Base-by-base conservation (phyloP, 2,329 filamentous ascomycete genomes). In the Colletotrichum liaoningense region DNA sequence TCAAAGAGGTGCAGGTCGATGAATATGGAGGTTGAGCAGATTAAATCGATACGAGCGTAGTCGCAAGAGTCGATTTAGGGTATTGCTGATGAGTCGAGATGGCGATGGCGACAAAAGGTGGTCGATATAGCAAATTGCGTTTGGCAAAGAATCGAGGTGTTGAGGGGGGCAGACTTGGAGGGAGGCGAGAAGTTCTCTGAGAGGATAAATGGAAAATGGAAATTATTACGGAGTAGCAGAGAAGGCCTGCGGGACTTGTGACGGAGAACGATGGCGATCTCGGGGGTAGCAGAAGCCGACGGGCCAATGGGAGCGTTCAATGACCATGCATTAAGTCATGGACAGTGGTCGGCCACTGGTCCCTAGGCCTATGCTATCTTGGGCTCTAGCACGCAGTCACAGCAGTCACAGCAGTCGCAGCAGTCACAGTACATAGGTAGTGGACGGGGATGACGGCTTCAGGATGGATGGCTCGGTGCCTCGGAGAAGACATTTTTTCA, bases 181-280 rank as follows among this genome's bases (percentile, higher is more conserved):
- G 73, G 69, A 72, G 74, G 71, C 67, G 63, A 68, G 72, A 68
- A 66, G 30, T 67, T 54, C 42, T 22, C 55, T 63, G 58, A 46
- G 19, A 49, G 64, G 49, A 72, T 62, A 58, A 49, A 57, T 66
- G 66, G 66, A 64, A 67, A 63, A 57, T 66, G 66, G 66, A 64
- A 67, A 63, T 52, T 49, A 49, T 52, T 69, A 35, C 33, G 33
- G 33, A 35, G 33, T 35, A 35, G 33, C 30, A 38, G 30, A 35
- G 58, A 52, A 16, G 35, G 67, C 60, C 56, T 75, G 69, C 66
- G 73, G 69, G 73, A 73, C 73, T 73, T 73, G 73, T 75, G 74
- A 75, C 74, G 74, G 73, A 72, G 72, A 57, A 64, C 63, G 58
- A 72, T 66, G 73, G 73, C 74, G 74, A 75, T 75, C 74, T 75